Evolutionary conservation across 352 stramenopile genomes (phyloP).

Genomic region (Phytophthora tentaculata): DNA sequence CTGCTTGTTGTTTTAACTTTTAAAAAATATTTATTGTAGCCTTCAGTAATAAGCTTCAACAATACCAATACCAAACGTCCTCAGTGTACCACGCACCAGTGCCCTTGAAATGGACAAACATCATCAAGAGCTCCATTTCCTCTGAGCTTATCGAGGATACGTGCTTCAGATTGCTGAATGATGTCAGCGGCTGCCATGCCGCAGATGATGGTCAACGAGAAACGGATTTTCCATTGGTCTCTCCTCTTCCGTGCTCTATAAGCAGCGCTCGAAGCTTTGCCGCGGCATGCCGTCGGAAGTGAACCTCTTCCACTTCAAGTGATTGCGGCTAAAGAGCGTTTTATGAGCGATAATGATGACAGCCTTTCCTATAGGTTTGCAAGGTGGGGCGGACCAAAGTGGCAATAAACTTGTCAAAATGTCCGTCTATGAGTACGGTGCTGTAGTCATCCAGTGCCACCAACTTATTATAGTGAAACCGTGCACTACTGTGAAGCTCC

Average conservation of each 20-base stretch:
- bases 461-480: too few relatives aligned
- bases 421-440: neutral
- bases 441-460: conserved; percentile 1
- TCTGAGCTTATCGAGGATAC: too few relatives aligned
- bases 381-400: conserved; percentile 30
- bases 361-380: conserved; percentile 37
- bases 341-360: conserved; percentile 16
- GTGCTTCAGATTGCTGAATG: neutral
- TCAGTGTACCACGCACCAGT: too few relatives aligned
- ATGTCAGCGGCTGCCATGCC: neutral
- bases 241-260: conserved; percentile 35
- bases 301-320: too few relatives aligned
- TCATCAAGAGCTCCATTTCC: too few relatives aligned
- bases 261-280: conserved; percentile 20
- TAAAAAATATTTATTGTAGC: too few relatives aligned
- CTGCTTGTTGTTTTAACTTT: too few relatives aligned
- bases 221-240: conserved; percentile 30
- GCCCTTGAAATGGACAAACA: too few relatives aligned
- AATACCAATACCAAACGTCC: too few relatives aligned
- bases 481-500: conserved; percentile 14
- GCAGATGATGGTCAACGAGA: neutral
- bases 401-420: too few relatives aligned
- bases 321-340: conserved; percentile 31
- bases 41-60: too few relatives aligned
- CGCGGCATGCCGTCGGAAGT: neutral